These are phyloP conservation scores for Rhizopogon salebrosus DNA, from an alignment of 768 basidiomycete species.

Conservation along the genomic window DNA sequence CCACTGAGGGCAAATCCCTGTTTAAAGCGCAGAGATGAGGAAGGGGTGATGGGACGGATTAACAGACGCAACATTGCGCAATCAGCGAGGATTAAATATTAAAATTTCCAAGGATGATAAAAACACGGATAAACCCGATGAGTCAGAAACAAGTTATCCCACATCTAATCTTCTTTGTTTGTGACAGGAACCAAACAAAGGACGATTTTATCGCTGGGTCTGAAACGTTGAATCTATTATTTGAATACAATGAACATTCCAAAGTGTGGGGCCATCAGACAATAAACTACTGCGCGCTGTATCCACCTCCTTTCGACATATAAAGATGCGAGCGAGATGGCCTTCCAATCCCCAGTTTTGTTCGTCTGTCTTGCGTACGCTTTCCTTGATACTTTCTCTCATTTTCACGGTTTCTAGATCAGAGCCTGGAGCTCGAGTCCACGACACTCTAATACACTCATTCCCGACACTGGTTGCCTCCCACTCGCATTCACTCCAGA, in stretches of 20 bases:
- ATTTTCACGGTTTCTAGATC: background rate
- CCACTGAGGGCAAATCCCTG: conserved; percentile 8
- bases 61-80: conserved; percentile 22
- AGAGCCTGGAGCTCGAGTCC: conserved; percentile 10
- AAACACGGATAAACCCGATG: conserved; percentile 20
- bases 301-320: conserved; percentile 2
- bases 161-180: background rate
- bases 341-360: background rate
- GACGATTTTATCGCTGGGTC: background rate
- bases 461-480: background rate
- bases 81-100: conserved; percentile 11
- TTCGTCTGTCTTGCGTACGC: background rate
- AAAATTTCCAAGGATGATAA: conserved; percentile 10
- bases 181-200: conserved; percentile 1
- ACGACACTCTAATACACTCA: background rate
- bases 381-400: background rate
- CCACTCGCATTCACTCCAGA: background rate
- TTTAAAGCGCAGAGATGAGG: conserved; percentile 19
- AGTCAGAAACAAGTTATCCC: background rate
- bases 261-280: conserved; percentile 1
- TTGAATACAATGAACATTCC: conserved; percentile 4
- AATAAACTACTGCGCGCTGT: conserved; percentile 5
- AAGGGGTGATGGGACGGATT: conserved; percentile 17
- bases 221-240: conserved; percentile 1
- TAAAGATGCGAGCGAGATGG: background rate